Conservation (phyloP, 2,329 filamentous ascomycete species). For the Pestalotiopsis sp. region DNA sequence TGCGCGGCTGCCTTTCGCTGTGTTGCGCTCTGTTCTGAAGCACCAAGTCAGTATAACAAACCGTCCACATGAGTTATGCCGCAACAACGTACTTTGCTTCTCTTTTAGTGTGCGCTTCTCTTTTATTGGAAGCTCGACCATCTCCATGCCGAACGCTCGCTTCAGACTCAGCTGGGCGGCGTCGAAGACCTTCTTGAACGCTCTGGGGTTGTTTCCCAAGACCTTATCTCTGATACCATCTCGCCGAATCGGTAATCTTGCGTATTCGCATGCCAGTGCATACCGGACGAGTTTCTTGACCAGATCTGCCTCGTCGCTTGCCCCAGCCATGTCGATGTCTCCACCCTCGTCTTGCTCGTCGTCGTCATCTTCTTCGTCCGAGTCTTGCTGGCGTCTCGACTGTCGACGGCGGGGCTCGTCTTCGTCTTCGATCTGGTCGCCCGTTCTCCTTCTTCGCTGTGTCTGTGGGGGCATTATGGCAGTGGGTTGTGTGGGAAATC, state of each 20-base stretch:
- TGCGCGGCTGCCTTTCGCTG: conserved; percentile 41
- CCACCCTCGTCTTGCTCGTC: conserved; percentile 23
- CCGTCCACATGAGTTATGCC: neutral
- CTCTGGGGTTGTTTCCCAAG: conserved; percentile 66
- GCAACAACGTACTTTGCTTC: conserved; percentile 58
- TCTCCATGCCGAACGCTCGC: conserved; percentile 84
- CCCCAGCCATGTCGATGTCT: conserved; percentile 25
- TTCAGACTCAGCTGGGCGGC: conserved; percentile 72
- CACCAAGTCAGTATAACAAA: neutral
- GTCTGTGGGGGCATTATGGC: conserved; percentile 27
- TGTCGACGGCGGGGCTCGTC: conserved; percentile 27
- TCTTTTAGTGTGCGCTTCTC: conserved; percentile 83
- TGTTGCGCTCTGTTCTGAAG: conserved; percentile 32
- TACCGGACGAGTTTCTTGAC: conserved; percentile 70
- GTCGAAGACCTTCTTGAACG: conserved; percentile 77
- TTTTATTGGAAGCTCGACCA: conserved; percentile 77
- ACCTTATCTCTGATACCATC: conserved; percentile 69
- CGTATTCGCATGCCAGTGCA: conserved; percentile 65
- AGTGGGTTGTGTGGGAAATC: neutral
- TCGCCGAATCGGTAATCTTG: conserved; percentile 58
- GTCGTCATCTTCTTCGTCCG: conserved; percentile 37
- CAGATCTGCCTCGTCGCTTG: conserved; percentile 48
- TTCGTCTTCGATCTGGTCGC: conserved; percentile 38
- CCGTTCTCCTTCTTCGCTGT: conserved; percentile 31
- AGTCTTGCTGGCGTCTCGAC: conserved; percentile 23